Conservation (phyloP, 2,329 filamentous ascomycete species). For the Penicillium sp. region DNA sequence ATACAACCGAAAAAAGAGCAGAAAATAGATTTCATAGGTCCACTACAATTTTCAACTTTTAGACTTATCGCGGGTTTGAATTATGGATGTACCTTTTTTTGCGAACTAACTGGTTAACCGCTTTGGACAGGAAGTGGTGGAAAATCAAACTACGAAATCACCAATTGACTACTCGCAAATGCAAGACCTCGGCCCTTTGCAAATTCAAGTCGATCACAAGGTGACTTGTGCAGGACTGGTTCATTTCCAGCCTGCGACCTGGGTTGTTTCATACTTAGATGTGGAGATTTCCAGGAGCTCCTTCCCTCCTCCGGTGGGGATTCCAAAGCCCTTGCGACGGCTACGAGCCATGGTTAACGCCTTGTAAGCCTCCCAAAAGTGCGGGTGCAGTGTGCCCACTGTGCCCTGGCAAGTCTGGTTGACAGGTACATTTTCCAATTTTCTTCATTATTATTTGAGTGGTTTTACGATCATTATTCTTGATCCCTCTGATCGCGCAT, state of each 20-base stretch:
- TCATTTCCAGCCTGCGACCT: slow-evolving; percentile 27
- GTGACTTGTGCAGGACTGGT: slow-evolving; percentile 7
- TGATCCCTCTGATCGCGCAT: background rate
- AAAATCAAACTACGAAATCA: background rate
- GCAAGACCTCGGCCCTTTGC: background rate
- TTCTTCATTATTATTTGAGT: background rate
- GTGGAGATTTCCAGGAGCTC: slow-evolving; percentile 30
- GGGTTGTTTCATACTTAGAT: slow-evolving; percentile 25
- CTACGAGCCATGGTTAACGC: slow-evolving; percentile 19
- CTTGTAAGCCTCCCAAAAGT: background rate
- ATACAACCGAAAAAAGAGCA: background rate
- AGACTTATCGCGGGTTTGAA: background rate
- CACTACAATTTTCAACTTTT: background rate
- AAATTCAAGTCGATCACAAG: slow-evolving; percentile 7
- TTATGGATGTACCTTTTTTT: no score
- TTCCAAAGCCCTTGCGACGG: slow-evolving; percentile 9
- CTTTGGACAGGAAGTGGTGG: no score
- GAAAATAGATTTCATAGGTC: background rate
- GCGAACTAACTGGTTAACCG: no score
- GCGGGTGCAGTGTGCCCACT: background rate
- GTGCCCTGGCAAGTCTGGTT: slow-evolving; percentile 5
- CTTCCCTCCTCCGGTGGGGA: slow-evolving; percentile 9
- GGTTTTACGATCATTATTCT: background rate
- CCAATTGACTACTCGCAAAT: background rate
- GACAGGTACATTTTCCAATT: background rate